A percentile compares a stretch with the other conserved stretches of the same genome.
Evolutionary conservation across 1,139 yeast species (phyloP).

Genomic region (Pichia sp.): DNA sequence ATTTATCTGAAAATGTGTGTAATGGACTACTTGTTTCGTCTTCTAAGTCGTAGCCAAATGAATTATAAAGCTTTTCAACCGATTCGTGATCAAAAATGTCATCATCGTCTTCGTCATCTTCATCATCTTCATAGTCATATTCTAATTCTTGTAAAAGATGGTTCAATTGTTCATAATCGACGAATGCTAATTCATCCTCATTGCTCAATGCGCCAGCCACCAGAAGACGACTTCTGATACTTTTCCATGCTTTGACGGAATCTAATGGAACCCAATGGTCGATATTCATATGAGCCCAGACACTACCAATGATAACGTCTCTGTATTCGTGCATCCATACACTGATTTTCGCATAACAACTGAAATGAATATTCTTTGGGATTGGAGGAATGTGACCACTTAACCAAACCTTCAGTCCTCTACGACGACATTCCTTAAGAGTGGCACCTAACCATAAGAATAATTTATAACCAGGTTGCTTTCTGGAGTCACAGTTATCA

Average conservation of each 20-base stretch:
- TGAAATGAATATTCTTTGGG: conserved; percentile 67
- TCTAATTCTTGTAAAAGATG: conserved; percentile 3
- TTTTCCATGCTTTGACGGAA: conserved; percentile 62
- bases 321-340: conserved; percentile 80
- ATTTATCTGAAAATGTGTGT: conserved; percentile 36
- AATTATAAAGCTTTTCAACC: conserved; percentile 12
- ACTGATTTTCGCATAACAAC: conserved; percentile 71
- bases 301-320: conserved; percentile 78
- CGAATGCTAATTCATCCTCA: conserved; percentile 12
- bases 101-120: conserved; percentile 13
- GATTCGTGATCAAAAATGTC: conserved; percentile 15
- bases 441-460: conserved; percentile 78
- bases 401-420: conserved; percentile 83
- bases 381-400: conserved; percentile 89
- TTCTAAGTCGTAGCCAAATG: conserved; percentile 13
- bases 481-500: conserved; percentile 69
- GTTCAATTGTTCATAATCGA: conserved; percentile 21
- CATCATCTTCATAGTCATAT: conserved; percentile 2
- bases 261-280: conserved; percentile 83
- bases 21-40: conserved; percentile 13
- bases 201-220: conserved; percentile 19
- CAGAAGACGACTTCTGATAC: conserved; percentile 35
- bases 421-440: conserved; percentile 66
- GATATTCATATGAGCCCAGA: conserved; percentile 86
- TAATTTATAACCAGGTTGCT: conserved; percentile 77